Base-by-base conservation (phyloP, 441 rosid species). In the Mallotus japonicus region DNA sequence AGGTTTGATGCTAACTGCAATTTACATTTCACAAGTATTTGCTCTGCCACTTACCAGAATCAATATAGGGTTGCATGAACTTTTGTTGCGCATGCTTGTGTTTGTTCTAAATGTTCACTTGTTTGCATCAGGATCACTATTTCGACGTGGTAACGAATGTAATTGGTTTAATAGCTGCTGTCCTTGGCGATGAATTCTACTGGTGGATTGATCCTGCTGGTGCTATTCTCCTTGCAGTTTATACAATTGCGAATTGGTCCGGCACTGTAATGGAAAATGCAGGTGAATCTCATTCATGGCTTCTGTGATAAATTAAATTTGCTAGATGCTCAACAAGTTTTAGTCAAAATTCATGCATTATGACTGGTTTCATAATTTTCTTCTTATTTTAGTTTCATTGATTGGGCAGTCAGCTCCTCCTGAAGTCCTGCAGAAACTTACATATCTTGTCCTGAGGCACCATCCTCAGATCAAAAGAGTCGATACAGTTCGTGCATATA, bases 161-260 rank as follows among this genome's bases (percentile, higher is more conserved):
- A 32, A 87, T 93, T 15, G 98, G 97, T 50, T 68, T 94, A 34
- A 81, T 86, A 7, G 89, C 97, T 1, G 98, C 97, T 10, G 78
- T 91, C 75, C 93, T 93, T 55, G 97, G 91, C 24, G 87, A 93
- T 81, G 76, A 78, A 28, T 82, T 55, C 70, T 83, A 77, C 57
- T 93, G 93, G 98, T 90, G 97, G 96, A 86, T 91, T 10, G 98
- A 91, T 73, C 96, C 98, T 3, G 76, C 77, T 28, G 97, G 97
- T 70, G 98, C 96, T 53, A 81, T 90, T 63, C 64, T 84, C 50
- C 91, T 91, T 51, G 98, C 96, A 61, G 66, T 93, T 37, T 89
- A 93, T 79, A 93, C 95, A 64, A 91, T 90, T 28, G 11, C 75
- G 57, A 91, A 90, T 72, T 91, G 98, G 97, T 93, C 96, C 2